Evolutionary conservation across 164 flowering plant species (phyloP), one percentile per base, ranked within the genome.

Genomic region (Magnolia sinica): DNA sequence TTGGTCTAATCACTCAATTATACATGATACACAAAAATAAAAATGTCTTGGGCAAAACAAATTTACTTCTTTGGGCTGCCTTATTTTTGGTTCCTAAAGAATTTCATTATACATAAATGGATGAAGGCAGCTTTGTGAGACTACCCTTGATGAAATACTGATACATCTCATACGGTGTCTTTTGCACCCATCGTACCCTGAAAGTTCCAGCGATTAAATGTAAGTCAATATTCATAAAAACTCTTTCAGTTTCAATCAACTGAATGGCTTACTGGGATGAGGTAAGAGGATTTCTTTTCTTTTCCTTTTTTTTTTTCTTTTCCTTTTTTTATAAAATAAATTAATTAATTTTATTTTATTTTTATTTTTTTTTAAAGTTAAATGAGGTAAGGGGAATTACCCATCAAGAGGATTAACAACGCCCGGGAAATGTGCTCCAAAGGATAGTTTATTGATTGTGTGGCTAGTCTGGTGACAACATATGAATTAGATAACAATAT

Each of bases 61-160:
- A 55, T 13, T 55, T 55, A 55, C 45, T 55, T 55, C 61, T 55
- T 55, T 16, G 18, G 61, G 18, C 18, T 55, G 16, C 14, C 50
- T 27, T 68, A 3, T 19, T 10, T 14, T 8, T 23, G 45, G 58
- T 50, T 50, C 73, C 52, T 18, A 19, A 50, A 70, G 14, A 70
- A 19, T 50, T 20, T 18, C 50, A 70, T 13, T 52, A 70, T 70
- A 49, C 11, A 18, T 8, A 70, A 49, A 49, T 70, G 22, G 68
- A 23, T 65, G 68, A 16, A 68, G 55, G 49, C 50, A 20, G 24
- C 66, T 37, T 63, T 10, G 24, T 19, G 10, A 50, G 37, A 49
- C 59, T 64, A 8, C 90, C 97, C 97, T 94, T 94, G 68, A 89
- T 81, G 77, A 93, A 93, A 77, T 92, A 93, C 75, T 92, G 95